Percentiles rank a stretch among this genome's conserved stretches.
Evolutionary conservation across 2,329 filamentous ascomycete species (phyloP).

Genomic region (Nakataea oryzae): DNA sequence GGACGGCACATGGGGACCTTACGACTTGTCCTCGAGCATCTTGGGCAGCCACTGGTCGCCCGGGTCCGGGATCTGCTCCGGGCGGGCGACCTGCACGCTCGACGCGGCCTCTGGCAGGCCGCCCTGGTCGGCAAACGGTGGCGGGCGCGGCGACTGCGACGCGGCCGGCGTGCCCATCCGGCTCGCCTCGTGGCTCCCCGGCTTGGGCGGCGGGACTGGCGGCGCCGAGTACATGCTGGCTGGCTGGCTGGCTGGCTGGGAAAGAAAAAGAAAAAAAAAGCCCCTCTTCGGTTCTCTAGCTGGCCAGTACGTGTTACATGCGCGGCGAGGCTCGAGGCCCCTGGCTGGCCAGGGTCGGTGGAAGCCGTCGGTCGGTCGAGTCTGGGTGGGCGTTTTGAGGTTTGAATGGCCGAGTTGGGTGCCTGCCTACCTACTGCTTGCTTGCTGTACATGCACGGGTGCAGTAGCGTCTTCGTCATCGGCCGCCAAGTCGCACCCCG

Average conservation of each 20-base stretch:
- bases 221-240: slow-evolving; percentile 38
- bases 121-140: slow-evolving; percentile 18
- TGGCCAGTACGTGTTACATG: too few relatives aligned
- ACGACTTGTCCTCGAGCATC: slow-evolving; percentile 74
- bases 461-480: neutral
- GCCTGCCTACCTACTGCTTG: too few relatives aligned
- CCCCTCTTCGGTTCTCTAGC: slow-evolving; percentile 7
- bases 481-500: too few relatives aligned
- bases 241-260: neutral
- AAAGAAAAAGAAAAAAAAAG: neutral
- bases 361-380: neutral
- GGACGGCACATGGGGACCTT: slow-evolving; percentile 21
- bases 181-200: slow-evolving; percentile 57
- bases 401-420: neutral
- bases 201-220: slow-evolving; percentile 63
- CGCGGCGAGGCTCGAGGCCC: too few relatives aligned
- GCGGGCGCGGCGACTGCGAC: slow-evolving; percentile 31
- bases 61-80: slow-evolving; percentile 38
- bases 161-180: slow-evolving; percentile 53
- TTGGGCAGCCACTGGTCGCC: slow-evolving; percentile 71
- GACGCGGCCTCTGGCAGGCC: slow-evolving; percentile 14
- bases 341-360: neutral
- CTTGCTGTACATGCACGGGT: neutral
- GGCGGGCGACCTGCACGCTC: slow-evolving; percentile 12
- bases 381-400: neutral